Conservation (phyloP, 1,284 basidiomycete genomes). For the Sphaerobolus stellatus region DNA sequence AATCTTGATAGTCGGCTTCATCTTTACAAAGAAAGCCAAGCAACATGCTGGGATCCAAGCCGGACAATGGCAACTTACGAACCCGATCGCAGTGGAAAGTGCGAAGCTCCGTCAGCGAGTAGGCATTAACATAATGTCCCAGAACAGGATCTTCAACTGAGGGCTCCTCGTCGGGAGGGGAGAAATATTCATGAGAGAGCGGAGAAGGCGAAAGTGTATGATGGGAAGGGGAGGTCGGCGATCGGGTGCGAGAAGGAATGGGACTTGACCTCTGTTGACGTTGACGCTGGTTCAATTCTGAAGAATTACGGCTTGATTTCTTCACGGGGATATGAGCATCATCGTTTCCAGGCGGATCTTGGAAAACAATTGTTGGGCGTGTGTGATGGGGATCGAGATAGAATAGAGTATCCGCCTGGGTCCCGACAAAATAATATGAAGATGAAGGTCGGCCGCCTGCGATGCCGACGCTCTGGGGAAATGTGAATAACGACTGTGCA, state of each 20-base stretch:
- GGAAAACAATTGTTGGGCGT: constrained; percentile 76
- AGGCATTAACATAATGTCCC: constrained; percentile 64
- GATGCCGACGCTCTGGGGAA: constrained; percentile 95
- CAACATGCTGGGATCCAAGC: constrained; percentile 96
- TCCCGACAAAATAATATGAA: constrained; percentile 96
- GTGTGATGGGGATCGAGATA: constrained; percentile 97
- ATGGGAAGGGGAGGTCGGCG: constrained; percentile 54
- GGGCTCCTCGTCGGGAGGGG: background rate
- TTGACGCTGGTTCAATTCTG: constrained; percentile 11
- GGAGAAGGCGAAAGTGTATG: constrained; percentile 52
- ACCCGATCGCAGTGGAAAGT: constrained; percentile 95
- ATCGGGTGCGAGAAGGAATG: constrained; percentile 52
- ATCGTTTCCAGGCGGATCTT: constrained; percentile 49
- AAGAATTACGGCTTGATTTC: constrained; percentile 2
- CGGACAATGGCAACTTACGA: constrained; percentile 87
- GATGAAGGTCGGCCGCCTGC: constrained; percentile 94
- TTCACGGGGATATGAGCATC: constrained; percentile 23
- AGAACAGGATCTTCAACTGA: constrained; percentile 40
- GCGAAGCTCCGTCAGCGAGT: constrained; percentile 63
- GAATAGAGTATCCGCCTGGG: constrained; percentile 86
- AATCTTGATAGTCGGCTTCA: constrained; percentile 82
- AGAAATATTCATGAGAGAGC: constrained; percentile 36
- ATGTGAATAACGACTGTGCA: constrained; percentile 77
- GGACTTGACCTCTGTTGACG: constrained; percentile 35
- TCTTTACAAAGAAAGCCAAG: constrained; percentile 87